Percentiles rank a stretch among this genome's conserved stretches.
These are phyloP conservation scores for Rhodamnia argentea DNA, from an alignment of 345 rosid genomes.

Conservation along the genomic window DNA sequence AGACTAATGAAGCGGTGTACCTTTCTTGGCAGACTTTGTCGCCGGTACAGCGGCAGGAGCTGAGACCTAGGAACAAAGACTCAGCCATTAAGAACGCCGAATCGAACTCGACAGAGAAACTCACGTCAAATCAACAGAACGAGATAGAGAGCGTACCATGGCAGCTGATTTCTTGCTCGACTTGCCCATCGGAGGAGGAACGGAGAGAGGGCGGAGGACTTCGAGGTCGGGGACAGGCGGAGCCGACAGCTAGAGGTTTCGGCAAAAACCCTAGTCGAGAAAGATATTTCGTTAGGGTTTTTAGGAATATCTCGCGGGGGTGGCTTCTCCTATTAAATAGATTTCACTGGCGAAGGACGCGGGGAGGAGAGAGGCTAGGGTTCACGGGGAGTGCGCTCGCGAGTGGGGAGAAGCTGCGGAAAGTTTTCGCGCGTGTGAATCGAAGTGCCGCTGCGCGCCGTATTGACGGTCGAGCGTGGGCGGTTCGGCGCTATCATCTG, in stretches of 20 bases:
- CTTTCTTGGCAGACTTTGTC: constrained; percentile 42
- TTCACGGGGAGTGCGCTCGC: not conserved
- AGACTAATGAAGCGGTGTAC: constrained; percentile 1
- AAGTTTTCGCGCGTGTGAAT: too few relatives aligned
- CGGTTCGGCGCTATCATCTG: not conserved
- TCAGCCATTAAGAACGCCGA: not conserved
- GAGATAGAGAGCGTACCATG: constrained; percentile 13
- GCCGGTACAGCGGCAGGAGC: constrained; percentile 21
- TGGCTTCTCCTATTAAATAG: not conserved
- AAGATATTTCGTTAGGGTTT: not conserved
- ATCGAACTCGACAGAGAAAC: not conserved
- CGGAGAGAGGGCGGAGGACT: not conserved
- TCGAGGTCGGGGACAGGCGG: not conserved
- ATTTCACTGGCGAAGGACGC: too few relatives aligned
- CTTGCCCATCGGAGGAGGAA: constrained; percentile 30
- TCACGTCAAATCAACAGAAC: not conserved
- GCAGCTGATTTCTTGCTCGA: constrained; percentile 42
- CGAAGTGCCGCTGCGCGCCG: not conserved
- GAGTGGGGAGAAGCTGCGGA: not conserved
- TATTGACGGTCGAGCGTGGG: not conserved
- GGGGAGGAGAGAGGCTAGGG: not conserved
- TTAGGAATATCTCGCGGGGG: not conserved
- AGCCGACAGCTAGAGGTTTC: not conserved
- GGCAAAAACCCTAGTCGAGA: not conserved
- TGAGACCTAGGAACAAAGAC: constrained; percentile 2